Evolutionary conservation across 2,329 filamentous ascomycete species (phyloP).

Genomic region (Trichoderma koningiopsis): DNA sequence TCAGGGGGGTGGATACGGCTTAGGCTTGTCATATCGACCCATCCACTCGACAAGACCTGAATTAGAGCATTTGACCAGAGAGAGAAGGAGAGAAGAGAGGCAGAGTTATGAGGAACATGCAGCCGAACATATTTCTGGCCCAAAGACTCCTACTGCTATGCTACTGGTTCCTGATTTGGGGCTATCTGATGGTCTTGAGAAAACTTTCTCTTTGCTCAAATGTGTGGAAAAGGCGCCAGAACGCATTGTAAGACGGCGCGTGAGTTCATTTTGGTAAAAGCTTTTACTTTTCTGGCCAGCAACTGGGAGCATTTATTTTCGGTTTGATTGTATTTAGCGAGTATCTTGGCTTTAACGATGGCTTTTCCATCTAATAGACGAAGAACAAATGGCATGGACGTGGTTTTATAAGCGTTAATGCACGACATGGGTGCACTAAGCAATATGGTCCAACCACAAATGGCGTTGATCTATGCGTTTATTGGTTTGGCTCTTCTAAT

Average conservation of each 20-base stretch:
- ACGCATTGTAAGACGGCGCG: conserved; percentile 23
- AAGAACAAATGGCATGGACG: not conserved
- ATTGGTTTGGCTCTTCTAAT: too few species aligned
- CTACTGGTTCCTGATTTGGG: conserved; percentile 26
- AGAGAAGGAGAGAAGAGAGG: not conserved
- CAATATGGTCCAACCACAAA: too few species aligned
- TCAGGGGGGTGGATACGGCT: not conserved
- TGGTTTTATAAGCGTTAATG: too few species aligned
- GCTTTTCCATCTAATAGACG: not conserved
- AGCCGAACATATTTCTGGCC: conserved; percentile 11
- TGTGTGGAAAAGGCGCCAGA: conserved; percentile 25
- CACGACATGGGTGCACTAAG: too few species aligned
- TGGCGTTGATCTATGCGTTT: too few species aligned
- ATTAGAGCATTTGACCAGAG: not conserved
- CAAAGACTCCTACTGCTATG: conserved; percentile 33
- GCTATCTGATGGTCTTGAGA: conserved; percentile 7
- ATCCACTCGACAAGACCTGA: not conserved
- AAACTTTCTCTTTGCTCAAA: conserved; percentile 27
- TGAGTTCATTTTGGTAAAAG: conserved; percentile 35
- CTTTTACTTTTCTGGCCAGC: not conserved
- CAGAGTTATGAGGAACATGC: not conserved
- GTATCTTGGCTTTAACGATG: not conserved
- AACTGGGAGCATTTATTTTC: conserved; percentile 52
- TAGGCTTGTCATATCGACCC: not conserved
- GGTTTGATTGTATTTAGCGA: not conserved